Evolutionary conservation across 345 rosid genomes (phyloP), one percentile per base, ranked within the genome.

Genomic region (Gossypium stocksii): DNA sequence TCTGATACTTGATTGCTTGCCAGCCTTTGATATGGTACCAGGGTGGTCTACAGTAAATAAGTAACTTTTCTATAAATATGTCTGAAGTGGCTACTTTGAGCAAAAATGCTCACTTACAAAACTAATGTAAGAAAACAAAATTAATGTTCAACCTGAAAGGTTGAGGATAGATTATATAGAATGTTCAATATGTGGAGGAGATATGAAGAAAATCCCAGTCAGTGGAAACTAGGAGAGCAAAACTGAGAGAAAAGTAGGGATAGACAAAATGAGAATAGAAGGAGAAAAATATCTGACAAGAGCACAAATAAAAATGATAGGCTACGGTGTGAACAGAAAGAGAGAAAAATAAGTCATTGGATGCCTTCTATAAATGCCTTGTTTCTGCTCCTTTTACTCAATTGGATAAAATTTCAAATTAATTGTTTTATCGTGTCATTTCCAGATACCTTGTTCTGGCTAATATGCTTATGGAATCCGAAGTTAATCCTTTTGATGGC

Each of bases 401-500:
- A 17, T n/a, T 70, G 9, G 25, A 70, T 52, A 17, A 70, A 52
- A 10, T 70, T 70, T 52, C 73, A 10, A 23, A 70, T 29, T 70
- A 11, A 29, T 70, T 11, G n/a, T 69, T 11, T 34, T 20, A 27
- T 56, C 78, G 59, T 43, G 52, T 15, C 19, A 5, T 17, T 48
- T 59, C 43, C 83, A 96, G 99, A 77, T 96, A 96, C 80, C 86
- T 93, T 83, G 99, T 96, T 85, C 86, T 96, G 77, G 99, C 99
- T 23, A 93, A 96, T 79, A 96, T 96, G 99, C 87, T 96, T 83
- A 96, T 96, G 99, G 99, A 93, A 80, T 96, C 98, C 13, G 93
- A 93, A 87, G 99, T 96, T 63, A 93, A 96, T 80, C 99, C 99
- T 43, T 96, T 93, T 85, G 99, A 91, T 63, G 99, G 98, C 54